Conservation (phyloP, 2,329 filamentous ascomycete species). For the Fusarium sp. region DNA sequence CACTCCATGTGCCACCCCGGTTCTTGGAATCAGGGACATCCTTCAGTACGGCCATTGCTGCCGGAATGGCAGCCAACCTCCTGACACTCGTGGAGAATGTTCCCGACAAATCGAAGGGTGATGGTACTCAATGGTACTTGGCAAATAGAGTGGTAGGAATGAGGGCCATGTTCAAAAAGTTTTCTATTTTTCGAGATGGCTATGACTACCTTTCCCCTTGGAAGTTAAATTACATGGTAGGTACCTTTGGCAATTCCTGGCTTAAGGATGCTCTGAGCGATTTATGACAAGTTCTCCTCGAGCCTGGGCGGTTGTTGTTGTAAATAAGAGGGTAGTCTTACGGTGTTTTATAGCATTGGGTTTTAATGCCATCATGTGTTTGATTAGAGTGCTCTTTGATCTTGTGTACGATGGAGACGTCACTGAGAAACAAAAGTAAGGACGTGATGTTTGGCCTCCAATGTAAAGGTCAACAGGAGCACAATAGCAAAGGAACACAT, state of each 20-base stretch:
- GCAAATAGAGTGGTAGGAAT: neutral
- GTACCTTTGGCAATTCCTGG: neutral
- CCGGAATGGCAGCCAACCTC: constrained; percentile 10
- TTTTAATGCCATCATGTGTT: too few species aligned
- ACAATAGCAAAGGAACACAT: neutral
- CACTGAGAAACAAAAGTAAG: too few species aligned
- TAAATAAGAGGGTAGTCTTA: neutral
- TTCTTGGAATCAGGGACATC: constrained; percentile 1
- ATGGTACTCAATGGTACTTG: neutral
- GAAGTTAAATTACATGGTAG: too few species aligned
- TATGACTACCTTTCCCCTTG: neutral
- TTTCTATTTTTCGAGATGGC: neutral
- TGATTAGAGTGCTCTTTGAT: too few species aligned
- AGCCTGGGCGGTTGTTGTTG: neutral
- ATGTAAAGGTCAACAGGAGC: neutral
- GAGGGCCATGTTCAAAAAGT: neutral
- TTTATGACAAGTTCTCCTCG: neutral
- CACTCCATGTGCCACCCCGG: too few species aligned
- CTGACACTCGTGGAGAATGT: neutral
- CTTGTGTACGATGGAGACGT: too few species aligned
- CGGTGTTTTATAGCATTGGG: too few species aligned
- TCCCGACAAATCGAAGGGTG: too few species aligned
- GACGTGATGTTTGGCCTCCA: neutral
- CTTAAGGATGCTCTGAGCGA: neutral
- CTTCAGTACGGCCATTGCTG: constrained; percentile 1